Conservation (phyloP, 2,329 filamentous ascomycete species). For the Cadophora luteo-olivacea region DNA sequence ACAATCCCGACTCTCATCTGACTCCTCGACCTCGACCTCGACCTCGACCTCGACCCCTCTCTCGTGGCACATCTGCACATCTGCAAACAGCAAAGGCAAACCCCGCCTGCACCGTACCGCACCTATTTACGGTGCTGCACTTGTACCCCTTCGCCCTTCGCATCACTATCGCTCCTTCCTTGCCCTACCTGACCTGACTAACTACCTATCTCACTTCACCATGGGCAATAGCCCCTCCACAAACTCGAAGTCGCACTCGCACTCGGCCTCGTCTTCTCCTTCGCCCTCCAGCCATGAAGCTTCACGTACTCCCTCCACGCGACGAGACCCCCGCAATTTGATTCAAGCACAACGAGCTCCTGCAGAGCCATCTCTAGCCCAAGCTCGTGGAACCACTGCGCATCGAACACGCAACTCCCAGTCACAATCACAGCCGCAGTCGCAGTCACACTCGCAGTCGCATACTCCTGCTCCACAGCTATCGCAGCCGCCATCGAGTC, state of each 20-base stretch:
- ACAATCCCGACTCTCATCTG: background rate
- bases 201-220: conserved; percentile 19
- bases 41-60: background rate
- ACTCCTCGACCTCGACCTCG: background rate
- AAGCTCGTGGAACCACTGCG: conserved; percentile 51
- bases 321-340: conserved; percentile 56
- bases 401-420: conserved; percentile 39
- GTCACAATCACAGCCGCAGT: conserved; percentile 31
- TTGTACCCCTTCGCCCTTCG: background rate
- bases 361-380: conserved; percentile 66
- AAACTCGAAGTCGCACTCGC: conserved; percentile 45
- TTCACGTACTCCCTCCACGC: conserved; percentile 37
- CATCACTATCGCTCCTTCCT: background rate
- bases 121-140: background rate
- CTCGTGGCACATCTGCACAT: background rate
- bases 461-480: conserved; percentile 23
- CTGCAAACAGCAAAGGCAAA: background rate
- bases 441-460: conserved; percentile 25
- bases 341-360: conserved; percentile 63
- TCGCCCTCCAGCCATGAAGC: conserved; percentile 37
- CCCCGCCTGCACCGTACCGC: background rate
- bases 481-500: conserved; percentile 28
- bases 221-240: conserved; percentile 56
- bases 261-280: conserved; percentile 39
- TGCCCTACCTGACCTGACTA: background rate